These are phyloP conservation scores for Ophiostoma pallidulum DNA, from an alignment of 2,329 filamentous ascomycete genomes.

Conservation along the genomic window DNA sequence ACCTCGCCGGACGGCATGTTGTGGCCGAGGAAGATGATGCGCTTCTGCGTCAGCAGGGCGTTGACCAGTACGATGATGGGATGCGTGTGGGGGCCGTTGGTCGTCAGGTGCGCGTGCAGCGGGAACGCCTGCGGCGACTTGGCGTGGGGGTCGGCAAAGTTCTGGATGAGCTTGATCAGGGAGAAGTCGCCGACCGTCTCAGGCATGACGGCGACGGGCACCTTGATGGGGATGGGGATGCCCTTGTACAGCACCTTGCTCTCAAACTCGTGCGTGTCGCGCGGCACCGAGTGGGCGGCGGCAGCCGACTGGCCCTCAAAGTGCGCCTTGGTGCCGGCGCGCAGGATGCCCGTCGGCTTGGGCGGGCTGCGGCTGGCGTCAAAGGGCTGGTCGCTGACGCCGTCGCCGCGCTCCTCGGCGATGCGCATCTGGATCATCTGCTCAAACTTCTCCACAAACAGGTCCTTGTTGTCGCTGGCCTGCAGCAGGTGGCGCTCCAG, in stretches of 20 bases:
- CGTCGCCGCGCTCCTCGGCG: slow-evolving; percentile 44
- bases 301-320: slow-evolving; percentile 48
- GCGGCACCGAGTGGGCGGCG: slow-evolving; percentile 61
- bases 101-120: slow-evolving; percentile 85
- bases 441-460: slow-evolving; percentile 97
- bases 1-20: slow-evolving; percentile 93
- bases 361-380: slow-evolving; percentile 41
- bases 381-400: slow-evolving; percentile 32
- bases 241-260: slow-evolving; percentile 92
- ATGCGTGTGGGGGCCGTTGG: slow-evolving; percentile 79
- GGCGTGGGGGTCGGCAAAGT: slow-evolving; percentile 76
- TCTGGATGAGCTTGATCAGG: slow-evolving; percentile 92
- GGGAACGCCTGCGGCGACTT: slow-evolving; percentile 76
- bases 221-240: slow-evolving; percentile 92
- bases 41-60: slow-evolving; percentile 89
- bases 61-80: slow-evolving; percentile 93
- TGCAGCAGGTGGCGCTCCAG: slow-evolving; percentile 82
- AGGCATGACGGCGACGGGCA: slow-evolving; percentile 84
- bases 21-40: slow-evolving; percentile 90
- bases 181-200: slow-evolving; percentile 98
- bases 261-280: slow-evolving; percentile 97
- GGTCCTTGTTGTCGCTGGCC: slow-evolving; percentile 84
- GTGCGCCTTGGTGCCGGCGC: slow-evolving; percentile 54
- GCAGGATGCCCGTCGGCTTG: slow-evolving; percentile 41
- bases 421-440: slow-evolving; percentile 81